phyloP scores from a whole-genome alignment of 2,329 filamentous ascomycete genomes.

The Monosporascus sp. region DNA sequence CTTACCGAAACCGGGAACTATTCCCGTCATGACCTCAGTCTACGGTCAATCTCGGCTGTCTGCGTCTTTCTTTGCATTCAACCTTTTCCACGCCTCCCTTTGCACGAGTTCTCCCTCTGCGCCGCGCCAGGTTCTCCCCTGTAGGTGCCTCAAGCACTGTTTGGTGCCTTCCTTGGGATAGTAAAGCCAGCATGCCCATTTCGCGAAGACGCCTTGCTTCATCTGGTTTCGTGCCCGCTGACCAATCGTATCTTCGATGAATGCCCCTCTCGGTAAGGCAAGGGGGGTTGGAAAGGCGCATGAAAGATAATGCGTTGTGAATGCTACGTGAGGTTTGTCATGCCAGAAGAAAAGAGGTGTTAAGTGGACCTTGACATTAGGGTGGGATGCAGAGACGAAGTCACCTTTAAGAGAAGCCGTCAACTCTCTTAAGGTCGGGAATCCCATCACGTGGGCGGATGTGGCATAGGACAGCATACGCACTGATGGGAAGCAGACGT shows the following conservation, averaged over 20 bases:
- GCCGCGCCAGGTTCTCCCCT: constrained; percentile 46
- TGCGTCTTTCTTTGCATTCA: constrained; percentile 1
- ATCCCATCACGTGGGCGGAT: constrained; percentile 39
- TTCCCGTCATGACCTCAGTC: neutral
- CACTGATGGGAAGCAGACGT: constrained; percentile 47
- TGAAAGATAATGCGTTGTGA: constrained; percentile 41
- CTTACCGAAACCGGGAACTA: too few relatives aligned
- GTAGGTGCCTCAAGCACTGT: constrained; percentile 44
- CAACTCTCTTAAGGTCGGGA: constrained; percentile 34
- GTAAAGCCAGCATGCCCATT: constrained; percentile 53
- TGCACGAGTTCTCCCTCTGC: constrained; percentile 24
- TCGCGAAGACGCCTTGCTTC: constrained; percentile 46
- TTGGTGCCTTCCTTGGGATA: constrained; percentile 41
- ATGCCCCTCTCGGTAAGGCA: constrained; percentile 45
- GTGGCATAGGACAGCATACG: constrained; percentile 46
- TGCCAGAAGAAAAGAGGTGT: constrained; percentile 56
- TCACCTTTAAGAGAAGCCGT: constrained; percentile 36
- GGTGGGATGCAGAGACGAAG: constrained; percentile 23
- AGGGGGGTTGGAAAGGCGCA: constrained; percentile 44
- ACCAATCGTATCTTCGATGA: constrained; percentile 52
- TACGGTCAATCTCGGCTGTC: neutral
- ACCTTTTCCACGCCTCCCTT: constrained; percentile 14
- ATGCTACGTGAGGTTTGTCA: constrained; percentile 50
- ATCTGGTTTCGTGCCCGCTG: constrained; percentile 50
- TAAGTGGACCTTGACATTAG: constrained; percentile 31